Base-by-base conservation (phyloP, 176 grass and related monocot genomes). In the Hyparrhenia diplandra region DNA sequence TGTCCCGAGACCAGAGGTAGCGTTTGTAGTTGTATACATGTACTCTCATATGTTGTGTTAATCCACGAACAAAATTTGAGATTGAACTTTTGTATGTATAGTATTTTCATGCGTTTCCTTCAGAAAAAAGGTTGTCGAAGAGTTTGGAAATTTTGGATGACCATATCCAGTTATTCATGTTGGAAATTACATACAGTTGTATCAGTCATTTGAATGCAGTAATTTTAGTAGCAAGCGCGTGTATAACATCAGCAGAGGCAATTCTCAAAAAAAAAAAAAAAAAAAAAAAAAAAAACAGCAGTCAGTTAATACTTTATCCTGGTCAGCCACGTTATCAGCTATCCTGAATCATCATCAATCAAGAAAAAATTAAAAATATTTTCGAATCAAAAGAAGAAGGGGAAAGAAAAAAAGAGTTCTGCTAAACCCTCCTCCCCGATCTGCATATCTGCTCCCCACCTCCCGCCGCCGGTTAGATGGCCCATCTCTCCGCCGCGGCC, bases 401-500 rank as follows among this genome's bases (percentile, higher is more conserved):
- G n/a, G 4, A 37, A 8, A 3, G 17, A 46, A 46, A 14, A 47
- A 46, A 5, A 4, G 16, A 6, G 5, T 17, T 5, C 14, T 20
- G 47, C 17, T 51, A 7, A 51, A 51, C 12, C 17, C 5, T 51
- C 5, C 17, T 51, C 47, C 10, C 8, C 52, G 8, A 34, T 34
- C 32, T 34, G 32, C 32, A 34, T 34, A 2, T 2, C 4, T 34
- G 62, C 2, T 64, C 17, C 20, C 5, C 62, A 6, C 13, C 31
- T 28, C 18, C 32, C 32, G 65, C 65, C 65, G 34, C 34, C 65
- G 65, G 20, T 14, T 37, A 13, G 57, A 94, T 91, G 89, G 61
- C 76, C 46, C 17, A 60, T 28, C 34, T 4, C 32, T 34, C 47
- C 45, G 13, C 45, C 47, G 49, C 55, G 32, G 3, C 4, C 41